These are phyloP conservation scores for Trichoderma brevicompactum DNA, from an alignment of 2,329 filamentous ascomycete species.

Conservation along the genomic window DNA sequence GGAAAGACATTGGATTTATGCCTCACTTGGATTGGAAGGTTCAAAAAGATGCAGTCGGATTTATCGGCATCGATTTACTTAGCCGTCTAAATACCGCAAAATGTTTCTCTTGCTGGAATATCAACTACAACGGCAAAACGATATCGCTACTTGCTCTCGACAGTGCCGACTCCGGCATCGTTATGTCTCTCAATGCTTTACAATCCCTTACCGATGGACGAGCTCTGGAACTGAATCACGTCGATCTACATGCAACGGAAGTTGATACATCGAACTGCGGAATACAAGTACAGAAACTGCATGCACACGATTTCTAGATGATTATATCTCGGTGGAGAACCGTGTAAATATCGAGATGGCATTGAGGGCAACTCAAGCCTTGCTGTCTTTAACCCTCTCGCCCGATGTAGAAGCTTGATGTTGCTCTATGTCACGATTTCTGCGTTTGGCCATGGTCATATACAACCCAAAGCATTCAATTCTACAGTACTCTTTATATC, in stretches of 20 bases:
- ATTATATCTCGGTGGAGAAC: background rate
- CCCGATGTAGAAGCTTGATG: no score
- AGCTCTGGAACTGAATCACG: background rate
- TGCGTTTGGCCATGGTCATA: no score
- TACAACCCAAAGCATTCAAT: no score
- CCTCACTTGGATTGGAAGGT: slow-evolving; percentile 16
- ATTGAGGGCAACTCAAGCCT: no score
- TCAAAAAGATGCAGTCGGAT: slow-evolving; percentile 14
- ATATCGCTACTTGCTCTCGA: slow-evolving; percentile 4
- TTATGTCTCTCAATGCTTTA: slow-evolving; percentile 1
- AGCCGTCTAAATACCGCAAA: background rate
- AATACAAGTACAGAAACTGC: background rate
- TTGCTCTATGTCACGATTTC: no score
- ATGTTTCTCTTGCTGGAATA: slow-evolving; percentile 7
- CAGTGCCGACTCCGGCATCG: background rate
- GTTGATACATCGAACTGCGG: slow-evolving; percentile 13
- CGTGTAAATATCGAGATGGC: no score
- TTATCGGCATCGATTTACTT: background rate
- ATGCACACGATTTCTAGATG: slow-evolving; percentile 5
- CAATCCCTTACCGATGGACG: slow-evolving; percentile 9
- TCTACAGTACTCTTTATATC: no score
- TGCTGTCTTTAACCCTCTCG: no score
- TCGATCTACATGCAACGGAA: background rate
- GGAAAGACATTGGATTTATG: slow-evolving; percentile 6
- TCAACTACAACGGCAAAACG: background rate